These are phyloP conservation scores for Hortaea sp. DNA, from an alignment of 2,329 filamentous ascomycete species.

Conservation along the genomic window DNA sequence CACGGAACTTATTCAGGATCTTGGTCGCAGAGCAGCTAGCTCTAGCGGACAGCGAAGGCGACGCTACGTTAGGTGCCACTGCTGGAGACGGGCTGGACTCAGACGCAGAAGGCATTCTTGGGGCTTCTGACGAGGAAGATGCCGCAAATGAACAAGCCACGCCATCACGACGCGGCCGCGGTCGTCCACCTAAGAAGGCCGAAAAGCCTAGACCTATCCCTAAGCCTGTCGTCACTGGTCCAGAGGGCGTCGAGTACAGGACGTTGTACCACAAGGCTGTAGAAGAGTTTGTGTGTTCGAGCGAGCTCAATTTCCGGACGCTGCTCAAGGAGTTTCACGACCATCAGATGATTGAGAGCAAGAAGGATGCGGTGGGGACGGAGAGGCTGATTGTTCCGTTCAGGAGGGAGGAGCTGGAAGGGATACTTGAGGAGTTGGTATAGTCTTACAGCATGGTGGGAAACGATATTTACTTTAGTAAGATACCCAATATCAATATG, in stretches of 20 bases:
- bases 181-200: slow-evolving; percentile 15
- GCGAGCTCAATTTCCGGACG: slow-evolving; percentile 90
- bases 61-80: slow-evolving; percentile 27
- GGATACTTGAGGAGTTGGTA: slow-evolving; percentile 67
- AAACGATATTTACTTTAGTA: not conserved
- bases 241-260: slow-evolving; percentile 69
- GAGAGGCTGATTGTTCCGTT: slow-evolving; percentile 82
- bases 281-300: slow-evolving; percentile 94
- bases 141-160: slow-evolving; percentile 16
- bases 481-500: not conserved
- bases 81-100: slow-evolving; percentile 19
- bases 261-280: slow-evolving; percentile 90
- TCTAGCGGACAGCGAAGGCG: slow-evolving; percentile 39
- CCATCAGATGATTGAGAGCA: slow-evolving; percentile 90
- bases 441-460: slow-evolving; percentile 1
- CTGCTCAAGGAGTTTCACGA: slow-evolving; percentile 96
- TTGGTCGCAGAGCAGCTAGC: slow-evolving; percentile 76
- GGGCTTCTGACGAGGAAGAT: slow-evolving; percentile 23
- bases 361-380: slow-evolving; percentile 74
- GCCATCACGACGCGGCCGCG: slow-evolving; percentile 15
- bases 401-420: slow-evolving; percentile 77
- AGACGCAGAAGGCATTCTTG: slow-evolving; percentile 16
- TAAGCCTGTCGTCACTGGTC: slow-evolving; percentile 4
- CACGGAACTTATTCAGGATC: slow-evolving; percentile 74
- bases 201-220: slow-evolving; percentile 5